phyloP scores from a whole-genome alignment of 2,329 filamentous ascomycete species.

The Aureobasidium sp. region DNA sequence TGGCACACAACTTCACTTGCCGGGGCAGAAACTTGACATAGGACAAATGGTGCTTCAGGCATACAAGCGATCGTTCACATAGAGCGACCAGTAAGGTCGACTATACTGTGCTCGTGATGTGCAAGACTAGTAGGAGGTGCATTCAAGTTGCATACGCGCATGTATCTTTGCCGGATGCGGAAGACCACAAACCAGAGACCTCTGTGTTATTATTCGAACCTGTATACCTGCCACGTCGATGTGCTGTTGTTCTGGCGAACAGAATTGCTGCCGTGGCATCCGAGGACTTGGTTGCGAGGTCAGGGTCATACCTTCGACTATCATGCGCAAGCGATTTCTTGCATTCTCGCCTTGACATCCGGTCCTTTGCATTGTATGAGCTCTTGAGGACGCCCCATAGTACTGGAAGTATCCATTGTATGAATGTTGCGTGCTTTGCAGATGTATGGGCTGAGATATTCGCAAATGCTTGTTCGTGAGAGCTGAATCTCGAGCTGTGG shows the following conservation, averaged over 20 bases:
- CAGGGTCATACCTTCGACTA: background rate
- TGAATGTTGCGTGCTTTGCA: fast-evolving
- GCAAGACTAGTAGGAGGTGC: background rate
- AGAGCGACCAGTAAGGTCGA: background rate
- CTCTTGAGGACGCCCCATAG: fast-evolving
- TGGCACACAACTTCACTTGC: background rate
- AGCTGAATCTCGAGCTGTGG: background rate
- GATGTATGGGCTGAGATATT: background rate
- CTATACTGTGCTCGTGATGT: background rate
- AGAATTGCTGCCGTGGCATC: background rate
- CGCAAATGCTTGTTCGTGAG: too few relatives aligned
- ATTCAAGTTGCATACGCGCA: too few relatives aligned
- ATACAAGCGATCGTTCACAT: background rate
- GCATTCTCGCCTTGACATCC: background rate
- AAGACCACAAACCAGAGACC: too few relatives aligned
- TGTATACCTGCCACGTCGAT: background rate
- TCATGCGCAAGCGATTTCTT: background rate
- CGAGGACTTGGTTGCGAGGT: too few relatives aligned
- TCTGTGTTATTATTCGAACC: background rate
- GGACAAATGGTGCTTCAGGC: background rate
- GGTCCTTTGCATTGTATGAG: background rate
- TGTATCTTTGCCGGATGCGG: background rate
- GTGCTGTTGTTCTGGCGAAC: background rate
- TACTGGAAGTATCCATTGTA: fast-evolving
- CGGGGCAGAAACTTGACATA: background rate